Evolutionary conservation across 306 rosid species (phyloP).

Genomic region (Glycine tomentella): DNA sequence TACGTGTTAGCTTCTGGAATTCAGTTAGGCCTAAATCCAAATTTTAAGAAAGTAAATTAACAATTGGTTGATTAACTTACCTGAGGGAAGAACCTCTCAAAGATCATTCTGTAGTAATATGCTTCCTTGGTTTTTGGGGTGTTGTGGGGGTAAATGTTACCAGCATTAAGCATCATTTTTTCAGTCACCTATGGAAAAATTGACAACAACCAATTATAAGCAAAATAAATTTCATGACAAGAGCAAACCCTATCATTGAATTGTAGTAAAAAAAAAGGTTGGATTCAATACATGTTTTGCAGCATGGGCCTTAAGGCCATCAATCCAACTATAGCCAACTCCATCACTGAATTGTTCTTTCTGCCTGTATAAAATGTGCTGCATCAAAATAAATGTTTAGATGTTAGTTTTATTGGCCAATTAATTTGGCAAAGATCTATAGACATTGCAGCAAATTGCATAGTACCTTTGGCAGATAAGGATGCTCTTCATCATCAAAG

Average conservation of each 20-base stretch:
- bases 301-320: conserved; percentile 93
- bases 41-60: not conserved
- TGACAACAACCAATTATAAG: conserved; percentile 32
- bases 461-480: conserved; percentile 92
- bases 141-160: conserved; percentile 81
- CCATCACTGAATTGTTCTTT: conserved; percentile 99
- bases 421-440: not conserved
- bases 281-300: conserved; percentile 69
- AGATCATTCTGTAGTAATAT: conserved; percentile 92
- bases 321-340: conserved; percentile 98
- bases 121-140: conserved; percentile 91
- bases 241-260: not conserved
- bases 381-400: conserved; percentile 46
- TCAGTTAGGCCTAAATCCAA: not conserved
- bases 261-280: not conserved
- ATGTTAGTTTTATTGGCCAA: conserved; percentile 36
- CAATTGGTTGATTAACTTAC: conserved; percentile 48
- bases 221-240: conserved; percentile 4
- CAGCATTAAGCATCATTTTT: conserved; percentile 86
- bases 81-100: conserved; percentile 96
- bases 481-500: conserved; percentile 87
- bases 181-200: conserved; percentile 69
- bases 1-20: not conserved
- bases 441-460: conserved; percentile 4
- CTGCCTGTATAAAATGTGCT: conserved; percentile 93